Evolutionary conservation across 1,284 basidiomycete species (phyloP).

Genomic region (Boletus austroedulis): DNA sequence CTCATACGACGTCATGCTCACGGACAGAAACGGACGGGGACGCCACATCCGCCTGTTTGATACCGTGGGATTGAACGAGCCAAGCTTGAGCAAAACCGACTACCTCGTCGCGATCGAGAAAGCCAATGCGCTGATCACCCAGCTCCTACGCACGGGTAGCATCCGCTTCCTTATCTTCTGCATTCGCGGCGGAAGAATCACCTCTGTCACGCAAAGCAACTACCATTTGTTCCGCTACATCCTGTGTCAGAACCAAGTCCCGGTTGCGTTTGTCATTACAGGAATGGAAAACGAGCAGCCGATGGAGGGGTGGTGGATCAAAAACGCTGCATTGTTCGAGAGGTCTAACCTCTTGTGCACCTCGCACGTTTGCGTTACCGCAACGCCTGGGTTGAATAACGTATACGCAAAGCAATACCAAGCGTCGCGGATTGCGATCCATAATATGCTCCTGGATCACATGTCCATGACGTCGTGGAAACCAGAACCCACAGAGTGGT

Average conservation of each 20-base stretch:
- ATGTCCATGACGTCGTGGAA: conserved; percentile 21
- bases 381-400: conserved; percentile 17
- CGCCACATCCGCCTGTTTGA: conserved; percentile 29
- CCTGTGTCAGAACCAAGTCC: conserved; percentile 35
- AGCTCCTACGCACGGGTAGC: conserved; percentile 32
- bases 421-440: conserved; percentile 21
- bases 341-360: conserved; percentile 16
- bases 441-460: conserved; percentile 22
- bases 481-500: conserved; percentile 19
- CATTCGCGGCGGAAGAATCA: conserved; percentile 37
- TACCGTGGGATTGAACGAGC: conserved; percentile 40
- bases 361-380: conserved; percentile 28
- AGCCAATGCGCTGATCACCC: conserved; percentile 35
- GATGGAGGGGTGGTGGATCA: conserved; percentile 29
- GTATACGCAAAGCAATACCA: conserved; percentile 13
- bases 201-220: conserved; percentile 32
- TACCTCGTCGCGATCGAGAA: conserved; percentile 34
- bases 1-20: conserved; percentile 19
- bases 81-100: conserved; percentile 20
- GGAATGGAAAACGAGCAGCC: conserved; percentile 34
- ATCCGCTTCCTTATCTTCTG: conserved; percentile 39
- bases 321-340: conserved; percentile 15
- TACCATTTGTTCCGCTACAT: conserved; percentile 36
- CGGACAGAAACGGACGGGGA: conserved; percentile 8
- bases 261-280: conserved; percentile 37